phyloP scores from a whole-genome alignment of 176 grass and related monocot species.

The Hyparrhenia diplandra region DNA sequence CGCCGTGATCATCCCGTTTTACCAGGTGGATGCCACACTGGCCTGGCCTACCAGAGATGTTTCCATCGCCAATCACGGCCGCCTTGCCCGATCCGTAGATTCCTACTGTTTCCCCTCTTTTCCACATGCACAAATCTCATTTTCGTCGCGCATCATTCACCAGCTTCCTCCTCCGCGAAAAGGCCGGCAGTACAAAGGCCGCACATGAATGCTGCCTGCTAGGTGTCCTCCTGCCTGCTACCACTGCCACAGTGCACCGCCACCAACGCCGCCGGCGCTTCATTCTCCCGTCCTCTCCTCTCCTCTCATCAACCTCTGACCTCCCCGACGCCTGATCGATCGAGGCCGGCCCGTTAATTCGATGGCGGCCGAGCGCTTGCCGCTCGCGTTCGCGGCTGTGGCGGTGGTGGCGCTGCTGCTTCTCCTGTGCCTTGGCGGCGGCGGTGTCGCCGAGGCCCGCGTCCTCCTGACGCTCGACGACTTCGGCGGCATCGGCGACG shows the following conservation, averaged over 20 bases:
- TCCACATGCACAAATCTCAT: conserved; percentile 23
- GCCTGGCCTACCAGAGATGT: not conserved
- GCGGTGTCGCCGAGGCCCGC: conserved; percentile 22
- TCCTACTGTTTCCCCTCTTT: not conserved
- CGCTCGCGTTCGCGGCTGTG: not conserved
- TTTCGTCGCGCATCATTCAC: not conserved
- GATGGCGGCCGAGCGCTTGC: not conserved
- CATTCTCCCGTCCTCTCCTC: not conserved
- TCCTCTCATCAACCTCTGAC: not conserved
- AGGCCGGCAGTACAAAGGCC: not conserved
- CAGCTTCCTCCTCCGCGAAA: not conserved
- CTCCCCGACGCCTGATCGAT: not conserved
- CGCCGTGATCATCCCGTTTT: not conserved
- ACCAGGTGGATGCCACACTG: not conserved
- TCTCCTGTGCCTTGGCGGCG: not conserved
- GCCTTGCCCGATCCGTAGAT: not conserved
- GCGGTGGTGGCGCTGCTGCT: not conserved
- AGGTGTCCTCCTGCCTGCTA: conserved; percentile 14
- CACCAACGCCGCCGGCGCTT: not conserved
- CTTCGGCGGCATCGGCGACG: conserved; percentile 64
- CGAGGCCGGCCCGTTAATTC: not conserved
- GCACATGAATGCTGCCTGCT: conserved; percentile 24
- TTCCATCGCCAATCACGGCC: not conserved
- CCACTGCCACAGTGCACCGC: not conserved
- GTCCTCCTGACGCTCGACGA: conserved; percentile 47